phyloP scores from a whole-genome alignment of 139 green algal genomes.

The Micractinium sp. region DNA sequence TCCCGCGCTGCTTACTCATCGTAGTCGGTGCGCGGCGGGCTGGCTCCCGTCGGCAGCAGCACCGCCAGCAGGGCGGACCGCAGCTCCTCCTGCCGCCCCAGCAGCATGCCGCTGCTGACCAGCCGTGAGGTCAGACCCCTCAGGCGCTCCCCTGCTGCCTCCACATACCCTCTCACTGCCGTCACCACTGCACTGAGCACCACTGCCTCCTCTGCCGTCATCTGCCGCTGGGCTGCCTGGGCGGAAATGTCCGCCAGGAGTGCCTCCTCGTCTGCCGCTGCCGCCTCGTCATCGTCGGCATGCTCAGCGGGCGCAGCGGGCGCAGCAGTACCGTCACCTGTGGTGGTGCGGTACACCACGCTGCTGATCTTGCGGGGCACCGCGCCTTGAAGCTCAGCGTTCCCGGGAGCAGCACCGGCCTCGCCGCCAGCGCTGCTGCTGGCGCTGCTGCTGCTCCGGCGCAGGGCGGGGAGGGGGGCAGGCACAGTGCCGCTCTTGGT shows the following conservation, averaged over 20 bases:
- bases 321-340: background rate
- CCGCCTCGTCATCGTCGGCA: background rate
- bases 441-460: background rate
- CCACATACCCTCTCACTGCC: background rate
- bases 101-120: conserved; percentile 11
- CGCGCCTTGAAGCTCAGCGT: no score
- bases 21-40: background rate
- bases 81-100: conserved; percentile 6
- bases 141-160: background rate
- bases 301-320: background rate
- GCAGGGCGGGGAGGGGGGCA: background rate
- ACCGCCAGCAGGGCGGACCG: background rate
- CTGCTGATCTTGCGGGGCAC: conserved; percentile 24
- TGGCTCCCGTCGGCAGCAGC: background rate
- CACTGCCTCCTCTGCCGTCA: background rate
- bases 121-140: background rate
- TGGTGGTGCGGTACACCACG: background rate
- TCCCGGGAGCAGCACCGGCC: background rate
- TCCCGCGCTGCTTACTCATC: background rate
- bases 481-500: background rate
- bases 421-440: background rate
- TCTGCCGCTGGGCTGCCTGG: background rate
- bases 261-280: background rate
- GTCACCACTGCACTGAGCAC: background rate
- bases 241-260: background rate